Conservation (phyloP, 768 basidiomycete species). For the Tricholoma bakamatsutake region DNA sequence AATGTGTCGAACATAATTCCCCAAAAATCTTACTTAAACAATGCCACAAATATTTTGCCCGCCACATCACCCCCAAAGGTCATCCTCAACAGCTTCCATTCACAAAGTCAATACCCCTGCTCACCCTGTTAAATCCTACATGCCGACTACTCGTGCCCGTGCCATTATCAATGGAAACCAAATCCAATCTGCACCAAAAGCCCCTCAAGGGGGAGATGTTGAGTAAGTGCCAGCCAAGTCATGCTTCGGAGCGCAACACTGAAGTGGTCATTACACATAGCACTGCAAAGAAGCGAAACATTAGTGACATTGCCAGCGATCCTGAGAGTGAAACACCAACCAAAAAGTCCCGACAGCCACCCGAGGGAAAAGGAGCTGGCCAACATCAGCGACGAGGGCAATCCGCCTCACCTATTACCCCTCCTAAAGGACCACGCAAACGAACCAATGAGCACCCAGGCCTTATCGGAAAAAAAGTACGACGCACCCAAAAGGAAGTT, state of each 20-base stretch:
- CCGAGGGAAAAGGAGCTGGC: not conserved
- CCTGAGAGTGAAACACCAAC: not conserved
- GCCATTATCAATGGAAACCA: too few species aligned
- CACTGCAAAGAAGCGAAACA: not conserved
- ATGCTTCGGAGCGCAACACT: not conserved
- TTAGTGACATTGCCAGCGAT: not conserved
- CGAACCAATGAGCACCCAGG: not conserved
- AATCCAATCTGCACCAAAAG: too few species aligned
- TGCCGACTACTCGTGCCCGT: too few species aligned
- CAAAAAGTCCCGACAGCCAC: not conserved
- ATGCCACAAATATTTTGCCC: too few species aligned
- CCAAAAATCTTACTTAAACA: too few species aligned
- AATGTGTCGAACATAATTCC: too few species aligned
- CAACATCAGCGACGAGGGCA: not conserved
- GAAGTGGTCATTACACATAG: too few species aligned
- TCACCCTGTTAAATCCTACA: too few species aligned
- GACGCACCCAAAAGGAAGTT: not conserved
- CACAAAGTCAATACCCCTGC: too few species aligned
- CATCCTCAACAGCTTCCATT: too few species aligned
- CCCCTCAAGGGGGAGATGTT: too few species aligned
- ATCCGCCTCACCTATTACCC: not conserved
- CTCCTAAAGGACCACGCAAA: not conserved
- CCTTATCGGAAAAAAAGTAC: not conserved
- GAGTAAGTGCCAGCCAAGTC: not conserved
- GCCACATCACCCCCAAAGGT: too few species aligned